Base-by-base conservation (phyloP, 2,329 filamentous ascomycete genomes). In the Alternaria gansuensis region DNA sequence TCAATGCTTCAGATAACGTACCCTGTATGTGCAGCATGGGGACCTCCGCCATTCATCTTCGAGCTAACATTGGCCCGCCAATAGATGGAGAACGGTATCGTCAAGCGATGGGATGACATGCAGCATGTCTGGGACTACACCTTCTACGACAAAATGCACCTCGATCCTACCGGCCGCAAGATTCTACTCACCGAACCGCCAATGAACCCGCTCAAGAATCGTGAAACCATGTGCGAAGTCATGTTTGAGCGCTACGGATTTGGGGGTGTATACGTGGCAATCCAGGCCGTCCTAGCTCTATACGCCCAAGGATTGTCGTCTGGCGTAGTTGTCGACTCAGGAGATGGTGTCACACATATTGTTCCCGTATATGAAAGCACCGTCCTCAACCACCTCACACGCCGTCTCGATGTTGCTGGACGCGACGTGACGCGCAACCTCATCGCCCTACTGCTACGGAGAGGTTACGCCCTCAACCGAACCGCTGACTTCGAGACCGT, bases 71-170 rank as follows among this genome's bases (percentile, higher is more conserved):
- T 63, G 59, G 66, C 62, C 70, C 58, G 60, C 65, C 79, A 3
- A 23, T 36, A 90, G 87, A 99, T 99, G 95, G 95, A 99, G 81
- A 99, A 99, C 79, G 95, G 95, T 73, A 98, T 99, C 74, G 93
- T 99, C 69, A 98, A 97, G 87, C 93, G 93, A 77, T 99, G 95
- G 95, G 95, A 99, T 71, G 95, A 99, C 80, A 99, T 99, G 95
- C 92, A 97, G 83, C 94, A 98, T 77, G 88, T 99, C 55, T 99
- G 95, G 95, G 94, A 99, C 82, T 98, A 96, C 79, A 99, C 95
- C 24, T 99, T 99, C 80, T 90, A 87, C 80, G 94, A 99, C 79
- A 98, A 98, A 87, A 91, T 99, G 87, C 88, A 93, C 79, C 84
- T 99, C 69, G 91, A 98, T 78, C 88, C 95, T 2, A 87, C 87